Base-by-base conservation (phyloP, 768 basidiomycete species). In the Lactarius deliciosus region DNA sequence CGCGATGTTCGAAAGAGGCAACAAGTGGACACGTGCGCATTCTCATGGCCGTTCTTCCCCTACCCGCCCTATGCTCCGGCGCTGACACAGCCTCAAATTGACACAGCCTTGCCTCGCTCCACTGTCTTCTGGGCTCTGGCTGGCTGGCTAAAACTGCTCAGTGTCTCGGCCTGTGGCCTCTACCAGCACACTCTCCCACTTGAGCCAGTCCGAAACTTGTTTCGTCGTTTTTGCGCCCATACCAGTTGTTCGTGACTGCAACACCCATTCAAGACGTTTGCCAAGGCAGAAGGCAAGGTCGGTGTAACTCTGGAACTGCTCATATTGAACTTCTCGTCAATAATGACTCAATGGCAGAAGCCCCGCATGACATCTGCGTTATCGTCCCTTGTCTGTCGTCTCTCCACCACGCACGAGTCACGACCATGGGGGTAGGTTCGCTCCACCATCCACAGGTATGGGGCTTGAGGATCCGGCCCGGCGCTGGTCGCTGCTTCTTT, bases 281-380 rank as follows among this genome's bases (percentile, higher is more conserved):
- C 50, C 22, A 25, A 53, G 50, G 11, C 30, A 34, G 55, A 56
- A 34, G 20, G 55, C 18, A 20, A 5, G 54, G 30, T 20, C 30
- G 16, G 30, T 15, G 55, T 34, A 13, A 30, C 20, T 5, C 55
- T 30, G 18, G 30, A 32, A 9, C 20, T 32, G 30, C 5, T 56
- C 54, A 32, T 25, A 5, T 53, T 25, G 47, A 1, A 13, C 50
- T 53, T 50, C 50, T 53, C 50, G 25, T 53, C 25, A 9, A 50
- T 22, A 47, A n/a, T n/a, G 10, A 38, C 47, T 59, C 57, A 64
- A 64, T 64, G 9, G 64, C 58, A 54, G 64, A 64, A 64, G 64
- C 28, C 57, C 58, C 64, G 45, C 58, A 59, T 53, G 50, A 15
- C 6, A 25, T 53, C 50, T 53, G 6, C n/a, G 50, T 53, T 53